Base-by-base conservation (phyloP, 108 stramenopile species). In the Stephanodiscus triporus region DNA sequence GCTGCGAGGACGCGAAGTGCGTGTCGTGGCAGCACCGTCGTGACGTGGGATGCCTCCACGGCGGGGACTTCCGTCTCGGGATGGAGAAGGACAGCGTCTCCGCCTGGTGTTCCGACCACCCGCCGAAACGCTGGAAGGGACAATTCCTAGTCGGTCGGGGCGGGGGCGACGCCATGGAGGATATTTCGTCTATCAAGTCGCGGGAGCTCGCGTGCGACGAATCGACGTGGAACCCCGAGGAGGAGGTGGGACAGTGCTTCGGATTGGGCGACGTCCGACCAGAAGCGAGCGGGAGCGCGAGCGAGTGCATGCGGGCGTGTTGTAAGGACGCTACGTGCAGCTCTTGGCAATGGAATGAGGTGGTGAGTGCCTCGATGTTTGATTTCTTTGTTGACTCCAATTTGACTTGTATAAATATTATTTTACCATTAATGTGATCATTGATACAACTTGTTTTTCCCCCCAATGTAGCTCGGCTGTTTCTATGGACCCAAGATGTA, bases 191-290 rank as follows among this genome's bases (percentile, higher is more conserved):
- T n/a, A n/a, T n/a, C n/a, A n/a, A n/a, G n/a, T n/a, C n/a, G n/a
- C 64, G 68, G 14, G 40, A 37, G 4, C 49, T 23, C 17, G 71
- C 77, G 38, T 82, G 77, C 45, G 40, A 70, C 57, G 49, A 61
- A 20, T 10, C 62, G 11, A 83, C 86, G 2, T 87, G 86, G 86
- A 81, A 87, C 71, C 84, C 86, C 29, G 38, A 84, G 9, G 84
- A 87, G 36, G 65, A 82, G 63, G 42, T 64, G 6, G 86, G 86
- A n/a, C 86, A 87, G 59, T 87, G 86, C 24, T 87, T 87, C 73
- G 86, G 86, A 42, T 59, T 87, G 37, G 86, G 86, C 0, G 84
- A 85, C 59, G 84, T 82, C 1, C 78, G 70, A 20, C 32, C 27
- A n/a, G 20, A 69, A n/a, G 68, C 72, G 0, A 73, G 62, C 61